A percentile compares a stretch with the other conserved stretches of the same genome.
Conservation (phyloP, 768 basidiomycete genomes). For the Leccinum olivaceopallidum region DNA sequence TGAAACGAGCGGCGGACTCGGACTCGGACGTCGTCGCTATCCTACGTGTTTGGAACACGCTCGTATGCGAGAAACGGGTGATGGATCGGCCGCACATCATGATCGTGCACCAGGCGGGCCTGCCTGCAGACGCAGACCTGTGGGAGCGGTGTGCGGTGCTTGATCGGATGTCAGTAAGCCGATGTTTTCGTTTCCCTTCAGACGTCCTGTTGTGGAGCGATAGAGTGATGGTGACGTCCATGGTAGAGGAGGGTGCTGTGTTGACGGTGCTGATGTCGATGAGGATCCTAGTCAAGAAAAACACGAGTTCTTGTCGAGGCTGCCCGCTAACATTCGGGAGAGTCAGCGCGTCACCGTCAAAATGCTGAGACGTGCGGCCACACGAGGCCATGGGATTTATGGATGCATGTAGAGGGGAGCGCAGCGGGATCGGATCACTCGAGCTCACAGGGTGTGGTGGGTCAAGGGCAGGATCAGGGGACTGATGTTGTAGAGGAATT, state of each 20-base stretch:
- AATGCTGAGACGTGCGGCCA: conserved; percentile 54
- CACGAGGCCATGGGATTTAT: conserved; percentile 75
- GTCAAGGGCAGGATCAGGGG: conserved; percentile 35
- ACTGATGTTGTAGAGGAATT: conserved; percentile 7
- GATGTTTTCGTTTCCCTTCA: too few relatives aligned
- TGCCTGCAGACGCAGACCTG: conserved; percentile 19
- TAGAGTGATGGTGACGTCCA: too few relatives aligned
- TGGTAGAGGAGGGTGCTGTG: conserved; percentile 56
- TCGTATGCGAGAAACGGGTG: conserved; percentile 48
- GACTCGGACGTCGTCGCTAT: conserved; percentile 20
- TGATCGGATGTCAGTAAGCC: too few relatives aligned
- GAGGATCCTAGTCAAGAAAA: conserved; percentile 37
- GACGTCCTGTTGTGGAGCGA: too few relatives aligned
- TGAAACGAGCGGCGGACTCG: conserved; percentile 29
- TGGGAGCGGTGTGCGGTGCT: too few relatives aligned
- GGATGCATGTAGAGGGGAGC: conserved; percentile 40
- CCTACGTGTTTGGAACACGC: conserved; percentile 40
- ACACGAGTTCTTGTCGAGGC: conserved; percentile 44
- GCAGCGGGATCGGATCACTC: conserved; percentile 30
- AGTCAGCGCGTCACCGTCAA: conserved; percentile 88
- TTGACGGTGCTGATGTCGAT: conserved; percentile 49
- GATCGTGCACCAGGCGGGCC: conserved; percentile 44
- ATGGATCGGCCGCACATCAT: conserved; percentile 78
- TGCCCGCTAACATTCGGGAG: conserved; percentile 48
- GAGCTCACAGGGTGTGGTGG: conserved; percentile 25